These are phyloP conservation scores for Mixia osmundae DNA, from an alignment of 1,284 basidiomycete species.

Conservation along the genomic window DNA sequence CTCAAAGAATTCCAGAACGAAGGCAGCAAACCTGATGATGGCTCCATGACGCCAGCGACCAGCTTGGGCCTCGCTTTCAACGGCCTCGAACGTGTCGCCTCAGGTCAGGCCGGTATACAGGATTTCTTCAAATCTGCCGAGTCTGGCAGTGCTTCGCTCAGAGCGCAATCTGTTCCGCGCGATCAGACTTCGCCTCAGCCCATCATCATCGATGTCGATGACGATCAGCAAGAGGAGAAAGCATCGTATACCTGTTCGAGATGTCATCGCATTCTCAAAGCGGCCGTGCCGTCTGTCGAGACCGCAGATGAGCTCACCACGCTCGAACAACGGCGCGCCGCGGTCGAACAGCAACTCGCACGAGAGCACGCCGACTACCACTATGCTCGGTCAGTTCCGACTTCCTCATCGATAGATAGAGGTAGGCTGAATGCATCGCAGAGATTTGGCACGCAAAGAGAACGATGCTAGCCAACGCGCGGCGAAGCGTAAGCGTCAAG, in stretches of 20 bases:
- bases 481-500: too few relatives aligned
- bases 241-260: background rate
- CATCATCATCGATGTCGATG: background rate
- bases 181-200: background rate
- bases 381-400: too few relatives aligned
- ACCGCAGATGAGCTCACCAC: background rate
- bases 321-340: too few relatives aligned
- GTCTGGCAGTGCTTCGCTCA: background rate
- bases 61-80: constrained; percentile 55
- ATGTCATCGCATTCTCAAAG: background rate
- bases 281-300: background rate
- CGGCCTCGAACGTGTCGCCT: constrained; percentile 53
- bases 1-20: constrained; percentile 54
- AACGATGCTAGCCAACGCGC: too few relatives aligned
- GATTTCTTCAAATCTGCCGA: constrained; percentile 38
- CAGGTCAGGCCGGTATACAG: constrained; percentile 65
- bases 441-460: too few relatives aligned
- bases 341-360: background rate
- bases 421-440: too few relatives aligned
- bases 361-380: background rate
- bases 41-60: constrained; percentile 29
- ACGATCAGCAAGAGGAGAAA: background rate
- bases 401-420: too few relatives aligned
- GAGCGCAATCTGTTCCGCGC: background rate
- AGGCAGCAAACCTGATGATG: constrained; percentile 6